Base-by-base conservation (phyloP, 2,329 filamentous ascomycete species). In the Sarocladiaceae sp. region DNA sequence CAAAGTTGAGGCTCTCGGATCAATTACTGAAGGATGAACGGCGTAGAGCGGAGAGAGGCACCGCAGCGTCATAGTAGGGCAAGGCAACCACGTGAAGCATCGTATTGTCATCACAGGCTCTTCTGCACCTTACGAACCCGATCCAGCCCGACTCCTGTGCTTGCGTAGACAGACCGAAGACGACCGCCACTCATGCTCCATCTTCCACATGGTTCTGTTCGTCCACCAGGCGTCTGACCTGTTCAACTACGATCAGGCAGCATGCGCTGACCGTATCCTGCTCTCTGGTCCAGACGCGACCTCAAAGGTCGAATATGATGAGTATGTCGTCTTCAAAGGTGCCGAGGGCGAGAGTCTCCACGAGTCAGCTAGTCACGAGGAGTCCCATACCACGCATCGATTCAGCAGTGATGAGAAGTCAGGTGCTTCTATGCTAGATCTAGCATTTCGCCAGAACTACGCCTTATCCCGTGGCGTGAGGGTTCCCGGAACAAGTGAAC, bases 291-390 rank as follows among this genome's bases (percentile, higher is more conserved):
- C 62, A 4, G 57, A 58, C 4, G 56, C 60, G 5, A 57, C 57
- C 29, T 70, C 67, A 20, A 64, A 65, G 50, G 59, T 69, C 26
- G 68, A 65, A 50, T 70, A 69, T 33, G 68, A 70, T 29, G 68
- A 70, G 57, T 70, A 69, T 46, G 68, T 68, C 22, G 66, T 69
- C 36, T 71, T 66, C 36, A 64, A 62, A 39, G 56, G 39, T 26
- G 8, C 36, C 20, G 15, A 51, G n/a, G 29, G 20, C 20, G 7
- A 37, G 25, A 11, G n/a, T 8, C 13, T 29, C 4, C 40, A 26
- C n/a, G 40, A 46, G 22, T 28, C 40, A n/a, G 40, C 11, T n/a
- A 29, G 28, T 7, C 33, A 58, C 3, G 54, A 57, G 5, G 56
- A 62, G 31, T 54, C 56, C n/a, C 64, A 68, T 26, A 57, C 66